Conservation (phyloP, 768 basidiomycete species). For the Glaciozyma antarctica region DNA sequence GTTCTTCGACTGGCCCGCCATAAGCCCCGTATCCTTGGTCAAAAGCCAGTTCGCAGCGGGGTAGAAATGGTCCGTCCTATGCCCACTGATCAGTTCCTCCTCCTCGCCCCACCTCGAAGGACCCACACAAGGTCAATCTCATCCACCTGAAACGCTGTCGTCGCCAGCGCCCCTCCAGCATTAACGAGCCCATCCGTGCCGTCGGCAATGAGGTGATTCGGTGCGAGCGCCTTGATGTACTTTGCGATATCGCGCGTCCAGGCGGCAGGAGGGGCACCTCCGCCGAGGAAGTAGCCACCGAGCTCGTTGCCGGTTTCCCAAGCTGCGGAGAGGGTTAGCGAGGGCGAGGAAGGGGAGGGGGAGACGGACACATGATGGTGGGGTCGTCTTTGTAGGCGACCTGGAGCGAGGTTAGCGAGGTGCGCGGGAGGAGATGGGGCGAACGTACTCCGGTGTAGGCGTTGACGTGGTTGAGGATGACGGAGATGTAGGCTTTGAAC, state of each 20-base stretch:
- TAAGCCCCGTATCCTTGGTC: conserved; percentile 20
- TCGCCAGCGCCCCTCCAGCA: conserved; percentile 23
- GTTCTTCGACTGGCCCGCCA: conserved; percentile 27
- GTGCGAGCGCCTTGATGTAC: conserved; percentile 36
- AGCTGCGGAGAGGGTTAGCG: background rate
- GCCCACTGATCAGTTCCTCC: background rate
- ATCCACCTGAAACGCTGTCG: conserved; percentile 20
- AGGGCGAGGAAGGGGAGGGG: background rate
- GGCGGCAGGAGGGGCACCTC: conserved; percentile 34
- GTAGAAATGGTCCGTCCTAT: conserved; percentile 32
- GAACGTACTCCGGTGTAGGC: conserved; percentile 33
- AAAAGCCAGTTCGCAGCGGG: conserved; percentile 30
- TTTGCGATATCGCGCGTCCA: conserved; percentile 35
- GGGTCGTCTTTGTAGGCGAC: conserved; percentile 37
- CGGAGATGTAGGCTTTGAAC: conserved; percentile 36
- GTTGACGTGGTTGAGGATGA: conserved; percentile 37
- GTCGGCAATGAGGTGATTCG: conserved; percentile 35
- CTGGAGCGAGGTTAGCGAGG: background rate
- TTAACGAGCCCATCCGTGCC: conserved; percentile 35
- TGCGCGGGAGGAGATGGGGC: background rate
- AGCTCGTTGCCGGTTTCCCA: conserved; percentile 39
- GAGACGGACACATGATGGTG: conserved; percentile 32
- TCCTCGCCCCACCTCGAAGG: background rate
- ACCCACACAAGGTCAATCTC: conserved; percentile 34
- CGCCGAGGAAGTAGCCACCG: conserved; percentile 33